These are phyloP conservation scores for Euclidium syriacum DNA, from an alignment of 345 rosid species.

Conservation along the genomic window DNA sequence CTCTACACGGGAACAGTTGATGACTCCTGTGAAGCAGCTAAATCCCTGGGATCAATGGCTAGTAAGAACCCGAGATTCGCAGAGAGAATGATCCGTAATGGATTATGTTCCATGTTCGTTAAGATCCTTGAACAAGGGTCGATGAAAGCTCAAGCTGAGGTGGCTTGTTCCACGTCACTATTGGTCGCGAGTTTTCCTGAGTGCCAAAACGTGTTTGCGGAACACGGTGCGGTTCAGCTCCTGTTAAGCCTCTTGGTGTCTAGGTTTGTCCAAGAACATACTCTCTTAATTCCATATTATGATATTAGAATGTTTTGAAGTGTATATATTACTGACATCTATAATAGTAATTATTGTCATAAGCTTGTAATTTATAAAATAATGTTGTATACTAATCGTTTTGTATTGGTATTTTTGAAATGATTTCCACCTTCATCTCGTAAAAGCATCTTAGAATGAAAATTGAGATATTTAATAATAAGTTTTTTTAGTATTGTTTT, in stretches of 20 bases:
- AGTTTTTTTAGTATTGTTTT: no score
- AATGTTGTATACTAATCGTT: no score
- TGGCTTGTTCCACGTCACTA: slow-evolving; percentile 74
- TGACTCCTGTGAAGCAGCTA: slow-evolving; percentile 60
- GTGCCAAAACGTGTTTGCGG: slow-evolving; percentile 64
- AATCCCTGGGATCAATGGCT: slow-evolving; percentile 58
- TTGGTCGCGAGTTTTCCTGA: slow-evolving; percentile 43
- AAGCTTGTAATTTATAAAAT: no score
- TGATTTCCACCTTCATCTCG: no score
- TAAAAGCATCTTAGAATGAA: no score
- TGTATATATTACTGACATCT: no score
- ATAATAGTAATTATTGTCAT: no score
- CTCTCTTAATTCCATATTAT: no score
- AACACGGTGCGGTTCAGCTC: slow-evolving; percentile 55
- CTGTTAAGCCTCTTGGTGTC: slow-evolving; percentile 52
- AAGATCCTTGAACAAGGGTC: slow-evolving; percentile 74
- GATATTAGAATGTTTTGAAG: no score
- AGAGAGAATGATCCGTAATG: slow-evolving; percentile 50
- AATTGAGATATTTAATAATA: no score
- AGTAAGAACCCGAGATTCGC: slow-evolving; percentile 56
- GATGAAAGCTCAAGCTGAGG: slow-evolving; percentile 73
- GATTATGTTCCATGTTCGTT: slow-evolving; percentile 56
- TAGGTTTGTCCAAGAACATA: no score
- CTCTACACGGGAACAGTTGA: slow-evolving; percentile 54
- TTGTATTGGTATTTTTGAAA: no score